Conservation (phyloP, 2,329 filamentous ascomycete genomes). For the Domatiomyces globalis region DNA sequence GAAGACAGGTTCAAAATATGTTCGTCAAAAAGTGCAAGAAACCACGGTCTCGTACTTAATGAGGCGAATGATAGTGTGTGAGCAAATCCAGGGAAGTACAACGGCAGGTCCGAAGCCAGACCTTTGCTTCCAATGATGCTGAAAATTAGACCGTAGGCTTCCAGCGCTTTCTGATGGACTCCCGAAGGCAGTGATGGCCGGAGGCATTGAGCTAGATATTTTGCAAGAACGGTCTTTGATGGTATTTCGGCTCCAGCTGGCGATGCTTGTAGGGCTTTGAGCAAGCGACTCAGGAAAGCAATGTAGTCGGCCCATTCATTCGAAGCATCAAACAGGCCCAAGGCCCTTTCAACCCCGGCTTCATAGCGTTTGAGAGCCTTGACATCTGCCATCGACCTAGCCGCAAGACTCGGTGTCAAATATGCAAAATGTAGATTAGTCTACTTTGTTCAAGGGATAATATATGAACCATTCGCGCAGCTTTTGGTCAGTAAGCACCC, state of each 20-base stretch:
- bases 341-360: constrained; percentile 68
- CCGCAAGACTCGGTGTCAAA: background rate
- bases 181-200: constrained; percentile 87
- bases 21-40: constrained; percentile 69
- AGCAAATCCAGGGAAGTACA: constrained; percentile 82
- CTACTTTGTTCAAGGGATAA: no score
- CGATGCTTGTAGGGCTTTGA: constrained; percentile 77
- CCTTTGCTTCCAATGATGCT: constrained; percentile 59
- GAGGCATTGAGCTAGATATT: constrained; percentile 85
- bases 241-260: constrained; percentile 66
- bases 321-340: constrained; percentile 80
- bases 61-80: constrained; percentile 89
- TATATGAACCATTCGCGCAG: no score
- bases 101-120: constrained; percentile 63
- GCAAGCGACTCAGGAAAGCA: constrained; percentile 76
- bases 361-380: constrained; percentile 77
- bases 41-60: constrained; percentile 72
- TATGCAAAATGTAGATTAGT: background rate
- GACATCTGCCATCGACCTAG: constrained; percentile 33
- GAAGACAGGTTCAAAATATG: constrained; percentile 62
- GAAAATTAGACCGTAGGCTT: constrained; percentile 86
- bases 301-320: constrained; percentile 99
- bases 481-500: no score
- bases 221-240: constrained; percentile 68
- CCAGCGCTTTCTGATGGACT: constrained; percentile 91